Conservation (phyloP, 2,329 filamentous ascomycete species). For the Calonectria pseudoturangicola region DNA sequence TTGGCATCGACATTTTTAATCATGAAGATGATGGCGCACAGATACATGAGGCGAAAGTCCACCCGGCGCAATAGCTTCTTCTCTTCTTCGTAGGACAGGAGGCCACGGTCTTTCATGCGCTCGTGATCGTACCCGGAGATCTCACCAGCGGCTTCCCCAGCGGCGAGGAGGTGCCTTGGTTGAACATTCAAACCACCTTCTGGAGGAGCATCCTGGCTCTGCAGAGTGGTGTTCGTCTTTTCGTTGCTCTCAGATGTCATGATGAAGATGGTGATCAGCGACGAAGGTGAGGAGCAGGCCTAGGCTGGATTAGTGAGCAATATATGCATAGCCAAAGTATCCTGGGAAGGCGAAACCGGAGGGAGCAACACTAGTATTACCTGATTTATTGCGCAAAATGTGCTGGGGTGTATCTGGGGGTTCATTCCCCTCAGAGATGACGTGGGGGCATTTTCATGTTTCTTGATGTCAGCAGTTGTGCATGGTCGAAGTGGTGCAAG, state of each 20-base stretch:
- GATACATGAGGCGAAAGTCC: constrained; percentile 1
- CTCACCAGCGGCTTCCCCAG: not conserved
- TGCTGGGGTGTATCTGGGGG: not conserved
- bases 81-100: not conserved
- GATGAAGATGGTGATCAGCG: not conserved
- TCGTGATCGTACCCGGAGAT: not conserved
- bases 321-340: not conserved
- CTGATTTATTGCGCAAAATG: not conserved
- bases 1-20: constrained; percentile 13
- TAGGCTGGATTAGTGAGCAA: not conserved
- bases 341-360: not conserved
- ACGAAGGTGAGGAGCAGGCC: not conserved
- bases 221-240: not conserved
- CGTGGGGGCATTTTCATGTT: not conserved
- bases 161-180: not conserved
- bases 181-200: not conserved
- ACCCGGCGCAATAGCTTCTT: constrained; percentile 19
- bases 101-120: constrained; percentile 10
- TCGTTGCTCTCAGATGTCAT: not conserved
- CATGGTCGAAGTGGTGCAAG: not conserved
- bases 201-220: not conserved
- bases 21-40: constrained; percentile 23
- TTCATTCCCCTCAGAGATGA: not conserved
- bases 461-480: not conserved
- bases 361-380: not conserved